Evolutionary conservation across 2,329 filamentous ascomycete genomes (phyloP), one percentile per base, ranked within the genome.

Genomic region (Colletotrichum sp.): DNA sequence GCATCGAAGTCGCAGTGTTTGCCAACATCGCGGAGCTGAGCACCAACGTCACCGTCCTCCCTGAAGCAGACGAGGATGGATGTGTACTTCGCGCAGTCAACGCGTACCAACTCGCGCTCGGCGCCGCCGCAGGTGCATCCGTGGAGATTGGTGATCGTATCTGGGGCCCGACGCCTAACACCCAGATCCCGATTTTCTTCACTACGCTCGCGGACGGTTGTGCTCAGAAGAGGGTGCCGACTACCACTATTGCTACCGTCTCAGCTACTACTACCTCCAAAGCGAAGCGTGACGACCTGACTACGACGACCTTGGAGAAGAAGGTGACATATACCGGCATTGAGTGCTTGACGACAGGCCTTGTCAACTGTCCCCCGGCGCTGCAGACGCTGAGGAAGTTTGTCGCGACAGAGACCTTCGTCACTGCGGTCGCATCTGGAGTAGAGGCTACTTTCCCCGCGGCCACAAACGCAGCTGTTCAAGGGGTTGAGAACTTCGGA

Each of bases 11-110:
- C 6, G 83, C 84, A 21, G 82, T 90, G 2, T 91, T 85, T 78
- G 87, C 88, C 32, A 85, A 92, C 76, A 79, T 92, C 6, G 90
- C 89, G 32, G 86, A 92, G 68, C 88, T 92, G 77, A 83, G 83
- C 13, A 89, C 89, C 15, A 90, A 89, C 75, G 81, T 92, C 43
- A 90, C 89, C 0, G 81, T 82, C 4, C 77, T 84, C 4, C 76
- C 79, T 6, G 79, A 80, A 2, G 82, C 81, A 8, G 81, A 82
- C 21, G 80, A 83, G 2, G 80, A 83, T 30, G 81, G 85, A 2
- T 92, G 90, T 76, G 75, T 82, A 3, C 72, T 92, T 6, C 82
- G 82, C 12, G 86, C 90, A 7, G 82, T 86, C 12, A 86, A 92
- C 77, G 83, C 84, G 3, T 92, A 90, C 79, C 82, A 86, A 13